Percentiles rank a stretch among this genome's conserved stretches.
Evolutionary conservation across 1,284 basidiomycete species (phyloP).

Genomic region (Ustilago nuda): DNA sequence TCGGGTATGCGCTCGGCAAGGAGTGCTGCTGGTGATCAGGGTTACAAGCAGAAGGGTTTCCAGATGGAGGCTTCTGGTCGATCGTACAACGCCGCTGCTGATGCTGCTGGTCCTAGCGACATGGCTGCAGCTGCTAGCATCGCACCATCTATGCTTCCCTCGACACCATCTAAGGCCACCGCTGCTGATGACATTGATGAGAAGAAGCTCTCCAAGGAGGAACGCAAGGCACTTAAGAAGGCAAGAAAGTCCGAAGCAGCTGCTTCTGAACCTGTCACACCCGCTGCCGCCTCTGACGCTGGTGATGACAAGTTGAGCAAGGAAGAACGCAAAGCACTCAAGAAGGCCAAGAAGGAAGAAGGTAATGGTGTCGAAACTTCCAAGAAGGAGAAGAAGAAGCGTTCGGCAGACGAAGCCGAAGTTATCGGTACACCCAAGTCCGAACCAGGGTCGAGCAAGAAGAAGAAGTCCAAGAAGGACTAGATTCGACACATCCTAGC

Average conservation of each 20-base stretch:
- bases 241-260: slow-evolving; percentile 42
- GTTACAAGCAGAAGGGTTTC: slow-evolving; percentile 67
- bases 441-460: slow-evolving; percentile 56
- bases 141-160: slow-evolving; percentile 70
- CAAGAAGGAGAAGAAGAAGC: slow-evolving; percentile 63
- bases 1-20: slow-evolving; percentile 52
- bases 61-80: slow-evolving; percentile 58
- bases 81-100: slow-evolving; percentile 64
- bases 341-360: slow-evolving; percentile 59
- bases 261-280: slow-evolving; percentile 42
- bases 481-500: background rate
- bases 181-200: slow-evolving; percentile 63
- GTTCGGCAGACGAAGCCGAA: slow-evolving; percentile 52
- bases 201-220: slow-evolving; percentile 60
- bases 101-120: slow-evolving; percentile 55
- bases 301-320: slow-evolving; percentile 69
- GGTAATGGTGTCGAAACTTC: slow-evolving; percentile 38
- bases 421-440: slow-evolving; percentile 50
- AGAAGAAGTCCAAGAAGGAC: slow-evolving; percentile 62
- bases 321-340: slow-evolving; percentile 56
- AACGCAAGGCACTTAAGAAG: slow-evolving; percentile 60
- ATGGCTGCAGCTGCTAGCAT: slow-evolving; percentile 42
- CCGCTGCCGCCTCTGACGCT: slow-evolving; percentile 73
- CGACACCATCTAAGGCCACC: slow-evolving; percentile 71
- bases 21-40: slow-evolving; percentile 51